Base-by-base conservation (phyloP, 2,329 filamentous ascomycete genomes). In the Penicillium sp. region DNA sequence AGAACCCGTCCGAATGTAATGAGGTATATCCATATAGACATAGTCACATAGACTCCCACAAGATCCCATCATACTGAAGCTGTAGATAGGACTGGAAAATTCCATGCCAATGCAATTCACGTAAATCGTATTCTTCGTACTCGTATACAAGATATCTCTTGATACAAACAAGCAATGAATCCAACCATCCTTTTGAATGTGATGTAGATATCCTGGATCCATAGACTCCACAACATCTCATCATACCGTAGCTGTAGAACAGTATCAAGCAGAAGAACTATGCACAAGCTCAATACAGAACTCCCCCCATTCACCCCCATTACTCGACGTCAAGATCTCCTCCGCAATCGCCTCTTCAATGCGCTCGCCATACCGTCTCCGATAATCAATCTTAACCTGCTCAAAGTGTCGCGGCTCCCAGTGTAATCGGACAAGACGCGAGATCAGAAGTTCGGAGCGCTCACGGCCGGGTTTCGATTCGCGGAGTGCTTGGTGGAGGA, bases 351-450 rank as follows among this genome's bases (percentile, higher is more conserved):
- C 90, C 46, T 91, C 87, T 69, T 91, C 86, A 61, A 98, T 82
- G 46, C 89, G 84, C 50, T 83, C 79, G 5, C 84, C 82, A 74
- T 97, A 97, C 59, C 92, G 87, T 60, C 88, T 86, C 55, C 85
- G 82, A 75, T 92, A 99, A 60, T 92, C 90, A 31, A 78, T 77
- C 81, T 96, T 96, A 53, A 98, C 86, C 21, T 84, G 83, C 57
- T 87, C 84, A 77, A 98, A 82, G 75, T 98, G 93, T 61, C 84
- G 77, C 4, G 89, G 84, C 69, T 98, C 93, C 95, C 95, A 98
- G 76, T 98, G 95, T 73, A 93, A 86, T 31, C 95, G 84, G 44
- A 97, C 90, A 1, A 98, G 82, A 1, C 95, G 84, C 3, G 89
- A 93, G 62, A 96, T 96, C 50, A 99, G 85, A 49, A 97, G 79